Evolutionary conservation across 306 rosid species (phyloP).

Genomic region (Boehmeria nivea): DNA sequence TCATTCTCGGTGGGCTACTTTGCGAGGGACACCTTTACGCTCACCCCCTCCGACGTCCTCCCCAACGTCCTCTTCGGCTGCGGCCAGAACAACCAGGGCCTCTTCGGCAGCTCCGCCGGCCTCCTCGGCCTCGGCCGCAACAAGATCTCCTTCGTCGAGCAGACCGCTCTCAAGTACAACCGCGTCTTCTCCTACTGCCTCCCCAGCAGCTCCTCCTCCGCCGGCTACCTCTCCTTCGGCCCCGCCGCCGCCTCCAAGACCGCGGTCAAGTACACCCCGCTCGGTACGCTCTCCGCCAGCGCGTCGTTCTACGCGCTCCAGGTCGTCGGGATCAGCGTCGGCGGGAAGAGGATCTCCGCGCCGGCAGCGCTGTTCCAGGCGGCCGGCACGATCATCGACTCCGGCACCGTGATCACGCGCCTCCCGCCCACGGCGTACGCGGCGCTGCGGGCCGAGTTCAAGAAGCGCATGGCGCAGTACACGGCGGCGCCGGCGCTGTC

Average conservation of each 20-base stretch:
- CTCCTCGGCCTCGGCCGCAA: slow-evolving; percentile 74
- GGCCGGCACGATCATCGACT: slow-evolving; percentile 22
- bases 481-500: not conserved
- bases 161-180: slow-evolving; percentile 42
- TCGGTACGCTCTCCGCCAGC: slow-evolving; percentile 19
- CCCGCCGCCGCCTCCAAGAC: not conserved
- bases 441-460: slow-evolving; percentile 10
- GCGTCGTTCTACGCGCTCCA: slow-evolving; percentile 45
- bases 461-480: slow-evolving; percentile 13
- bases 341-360: slow-evolving; percentile 27
- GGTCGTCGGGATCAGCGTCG: slow-evolving; percentile 33
- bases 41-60: slow-evolving; percentile 22
- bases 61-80: slow-evolving; percentile 53
- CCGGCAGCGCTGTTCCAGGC: slow-evolving; percentile 17
- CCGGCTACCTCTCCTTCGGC: slow-evolving; percentile 50
- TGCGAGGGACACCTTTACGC: slow-evolving; percentile 35
- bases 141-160: slow-evolving; percentile 57
- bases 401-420: slow-evolving; percentile 21
- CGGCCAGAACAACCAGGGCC: slow-evolving; percentile 67
- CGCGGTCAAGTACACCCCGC: slow-evolving; percentile 45
- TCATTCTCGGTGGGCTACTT: slow-evolving; percentile 55
- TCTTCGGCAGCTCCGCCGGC: slow-evolving; percentile 50
- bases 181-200: slow-evolving; percentile 67
- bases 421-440: slow-evolving; percentile 20
- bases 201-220: slow-evolving; percentile 47